Evolutionary conservation across 2,329 filamentous ascomycete genomes (phyloP).

Genomic region (Drechslerella dactyloides): DNA sequence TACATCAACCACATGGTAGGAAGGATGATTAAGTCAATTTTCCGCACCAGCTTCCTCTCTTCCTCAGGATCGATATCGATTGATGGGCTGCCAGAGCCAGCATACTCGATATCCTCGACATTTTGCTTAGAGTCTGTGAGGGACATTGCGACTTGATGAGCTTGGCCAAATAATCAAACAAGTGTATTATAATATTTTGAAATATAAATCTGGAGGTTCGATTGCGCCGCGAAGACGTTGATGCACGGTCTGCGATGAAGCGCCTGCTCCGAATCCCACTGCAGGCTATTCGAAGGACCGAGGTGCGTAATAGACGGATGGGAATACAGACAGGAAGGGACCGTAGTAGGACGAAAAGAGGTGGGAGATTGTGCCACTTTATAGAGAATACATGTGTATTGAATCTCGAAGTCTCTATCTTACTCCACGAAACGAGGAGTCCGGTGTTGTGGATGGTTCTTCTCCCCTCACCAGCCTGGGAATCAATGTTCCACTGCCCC

Average conservation of each 20-base stretch:
- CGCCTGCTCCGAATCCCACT: neutral
- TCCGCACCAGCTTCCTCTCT: constrained; percentile 54
- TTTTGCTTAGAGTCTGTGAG: constrained; percentile 40
- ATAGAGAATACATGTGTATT: constrained; percentile 28
- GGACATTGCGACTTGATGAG: constrained; percentile 17
- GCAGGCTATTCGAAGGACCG: constrained; percentile 11
- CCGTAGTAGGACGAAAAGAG: neutral
- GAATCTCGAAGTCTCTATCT: constrained; percentile 11
- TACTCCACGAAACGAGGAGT: constrained; percentile 30
- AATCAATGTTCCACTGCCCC: constrained; percentile 38
- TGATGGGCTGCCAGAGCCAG: constrained; percentile 36
- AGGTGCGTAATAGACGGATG: constrained; percentile 12
- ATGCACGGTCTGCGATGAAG: neutral
- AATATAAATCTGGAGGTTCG: too few species aligned
- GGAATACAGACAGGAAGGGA: constrained; percentile 15
- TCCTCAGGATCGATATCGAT: constrained; percentile 49
- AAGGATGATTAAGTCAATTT: constrained; percentile 56
- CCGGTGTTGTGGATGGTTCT: constrained; percentile 32
- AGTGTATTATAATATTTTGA: neutral
- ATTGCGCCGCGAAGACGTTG: neutral
- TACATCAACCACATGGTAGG: constrained; percentile 56
- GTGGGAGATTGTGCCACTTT: constrained; percentile 44
- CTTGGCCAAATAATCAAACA: neutral
- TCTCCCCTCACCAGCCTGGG: constrained; percentile 1
- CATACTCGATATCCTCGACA: constrained; percentile 45